These are phyloP conservation scores for Phytomonas sp. DNA, from an alignment of 208 protist species.

Conservation along the genomic window DNA sequence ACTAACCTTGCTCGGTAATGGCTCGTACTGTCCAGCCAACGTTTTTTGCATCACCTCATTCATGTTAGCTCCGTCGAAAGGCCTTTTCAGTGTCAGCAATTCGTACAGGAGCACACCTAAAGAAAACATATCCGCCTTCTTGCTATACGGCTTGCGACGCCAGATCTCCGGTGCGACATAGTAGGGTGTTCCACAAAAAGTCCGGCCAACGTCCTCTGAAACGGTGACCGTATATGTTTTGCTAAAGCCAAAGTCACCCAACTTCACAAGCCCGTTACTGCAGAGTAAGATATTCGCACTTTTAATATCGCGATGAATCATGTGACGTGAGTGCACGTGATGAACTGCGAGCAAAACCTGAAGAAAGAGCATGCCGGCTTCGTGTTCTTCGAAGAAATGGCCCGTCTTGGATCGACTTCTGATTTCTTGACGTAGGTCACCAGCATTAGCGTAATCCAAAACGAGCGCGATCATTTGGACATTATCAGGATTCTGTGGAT, in stretches of 20 bases:
- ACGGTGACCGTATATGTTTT: constrained; percentile 49
- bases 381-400: constrained; percentile 51
- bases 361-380: constrained; percentile 56
- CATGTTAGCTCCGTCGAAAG: constrained; percentile 70
- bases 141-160: constrained; percentile 86
- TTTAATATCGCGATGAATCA: constrained; percentile 88
- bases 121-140: constrained; percentile 91
- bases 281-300: constrained; percentile 77
- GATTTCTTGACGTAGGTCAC: constrained; percentile 74
- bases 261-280: constrained; percentile 72
- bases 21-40: constrained; percentile 38
- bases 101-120: constrained; percentile 85
- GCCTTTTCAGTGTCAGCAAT: constrained; percentile 72
- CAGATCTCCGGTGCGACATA: constrained; percentile 92
- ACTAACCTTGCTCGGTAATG: constrained; percentile 36
- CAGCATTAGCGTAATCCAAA: constrained; percentile 80
- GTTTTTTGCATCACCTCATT: constrained; percentile 71
- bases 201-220: constrained; percentile 40
- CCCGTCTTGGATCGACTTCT: constrained; percentile 35
- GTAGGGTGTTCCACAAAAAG: constrained; percentile 86
- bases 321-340: constrained; percentile 73
- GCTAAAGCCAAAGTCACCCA: constrained; percentile 84
- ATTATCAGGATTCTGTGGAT: constrained; percentile 37
- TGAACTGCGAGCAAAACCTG: constrained; percentile 71
- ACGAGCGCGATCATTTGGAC: constrained; percentile 65